Conservation (phyloP, 2,329 filamentous ascomycete species). For the Sclerotinia trifoliorum region DNA sequence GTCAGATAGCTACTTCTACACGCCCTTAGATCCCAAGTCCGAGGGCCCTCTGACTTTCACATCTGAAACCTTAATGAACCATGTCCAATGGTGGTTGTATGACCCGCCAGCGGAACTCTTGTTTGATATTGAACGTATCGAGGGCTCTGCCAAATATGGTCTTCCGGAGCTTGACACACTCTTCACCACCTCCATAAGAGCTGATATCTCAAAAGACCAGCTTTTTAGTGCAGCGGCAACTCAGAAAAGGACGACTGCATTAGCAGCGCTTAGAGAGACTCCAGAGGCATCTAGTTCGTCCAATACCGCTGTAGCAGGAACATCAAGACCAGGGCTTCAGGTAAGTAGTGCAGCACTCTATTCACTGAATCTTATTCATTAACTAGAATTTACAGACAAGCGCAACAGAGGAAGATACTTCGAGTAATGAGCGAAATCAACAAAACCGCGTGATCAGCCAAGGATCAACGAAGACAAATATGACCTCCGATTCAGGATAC, state of each 20-base stretch:
- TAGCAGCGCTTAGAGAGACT: background rate
- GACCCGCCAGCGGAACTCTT: background rate
- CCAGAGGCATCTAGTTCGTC: background rate
- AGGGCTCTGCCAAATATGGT: background rate
- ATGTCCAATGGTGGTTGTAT: background rate
- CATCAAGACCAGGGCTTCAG: background rate
- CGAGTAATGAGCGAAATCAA: background rate
- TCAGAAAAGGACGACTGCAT: background rate
- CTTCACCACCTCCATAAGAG: background rate
- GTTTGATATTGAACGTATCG: background rate
- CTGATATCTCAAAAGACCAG: background rate
- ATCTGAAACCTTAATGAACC: background rate
- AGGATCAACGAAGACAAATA: background rate
- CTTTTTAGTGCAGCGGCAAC: background rate
- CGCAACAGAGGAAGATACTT: background rate
- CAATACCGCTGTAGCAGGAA: background rate
- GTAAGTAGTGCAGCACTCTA: background rate
- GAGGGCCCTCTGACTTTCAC: background rate
- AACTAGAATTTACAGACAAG: background rate
- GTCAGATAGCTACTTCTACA: background rate
- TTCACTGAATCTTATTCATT: background rate
- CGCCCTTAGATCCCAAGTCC: background rate
- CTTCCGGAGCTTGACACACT: background rate
- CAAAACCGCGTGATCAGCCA: background rate
- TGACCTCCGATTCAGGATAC: background rate